Percentiles rank a stretch among this genome's conserved stretches.
These are phyloP conservation scores for Populus trichocarpa DNA, from an alignment of 441 rosid species.

Conservation along the genomic window DNA sequence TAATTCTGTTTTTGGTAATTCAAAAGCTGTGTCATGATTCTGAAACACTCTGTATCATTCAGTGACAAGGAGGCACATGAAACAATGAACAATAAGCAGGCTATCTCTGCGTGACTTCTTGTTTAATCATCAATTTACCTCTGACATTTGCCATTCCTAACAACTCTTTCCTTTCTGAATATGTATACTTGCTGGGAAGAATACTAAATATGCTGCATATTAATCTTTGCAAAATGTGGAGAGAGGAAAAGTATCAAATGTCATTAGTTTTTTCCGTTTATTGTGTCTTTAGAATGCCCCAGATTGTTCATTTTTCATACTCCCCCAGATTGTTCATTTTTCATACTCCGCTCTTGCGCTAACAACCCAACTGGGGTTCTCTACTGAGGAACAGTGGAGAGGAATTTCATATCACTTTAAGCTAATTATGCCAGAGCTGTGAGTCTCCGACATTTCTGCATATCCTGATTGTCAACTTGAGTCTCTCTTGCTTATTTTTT, in stretches of 20 bases:
- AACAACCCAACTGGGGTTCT: slow-evolving; percentile 61
- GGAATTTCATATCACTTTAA: slow-evolving; percentile 56
- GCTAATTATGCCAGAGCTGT: slow-evolving; percentile 24
- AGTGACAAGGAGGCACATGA: neutral
- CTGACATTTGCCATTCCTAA: neutral
- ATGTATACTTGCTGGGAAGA: neutral
- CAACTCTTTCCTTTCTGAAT: no score
- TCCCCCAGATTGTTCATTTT: slow-evolving; percentile 64
- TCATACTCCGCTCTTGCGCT: slow-evolving; percentile 61
- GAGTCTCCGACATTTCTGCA: neutral
- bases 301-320: no score
- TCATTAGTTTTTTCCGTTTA: slow-evolving; percentile 2
- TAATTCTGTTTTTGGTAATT: neutral
- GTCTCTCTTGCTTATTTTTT: slow-evolving; percentile 1
- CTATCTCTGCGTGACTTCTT: neutral
- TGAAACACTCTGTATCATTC: neutral
- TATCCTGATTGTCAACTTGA: neutral
- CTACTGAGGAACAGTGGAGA: slow-evolving; percentile 58
- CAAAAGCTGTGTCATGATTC: no score
- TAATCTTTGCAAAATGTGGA: neutral
- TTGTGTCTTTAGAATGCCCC: slow-evolving; percentile 42
- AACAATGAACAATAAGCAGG: neutral
- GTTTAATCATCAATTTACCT: neutral
- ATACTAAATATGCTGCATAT: neutral
- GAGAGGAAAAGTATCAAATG: neutral